Evolutionary conservation across 495 filamentous ascomycete genomes (phyloP).

Genomic region (Pseudoneurospora amorphoporcata): DNA sequence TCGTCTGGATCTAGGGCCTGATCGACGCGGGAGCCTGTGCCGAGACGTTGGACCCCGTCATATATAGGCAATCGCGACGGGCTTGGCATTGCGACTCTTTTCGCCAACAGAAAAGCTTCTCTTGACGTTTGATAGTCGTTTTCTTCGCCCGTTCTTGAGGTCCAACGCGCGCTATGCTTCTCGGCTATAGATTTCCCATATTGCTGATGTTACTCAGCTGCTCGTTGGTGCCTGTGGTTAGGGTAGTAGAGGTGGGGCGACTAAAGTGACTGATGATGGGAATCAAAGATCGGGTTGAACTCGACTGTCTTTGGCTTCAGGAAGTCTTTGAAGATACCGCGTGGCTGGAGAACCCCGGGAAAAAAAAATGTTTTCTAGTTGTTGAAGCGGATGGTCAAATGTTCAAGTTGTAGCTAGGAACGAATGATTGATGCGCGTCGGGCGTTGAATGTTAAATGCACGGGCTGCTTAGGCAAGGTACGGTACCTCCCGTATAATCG

Average conservation of each 20-base stretch:
- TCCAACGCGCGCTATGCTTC: neutral
- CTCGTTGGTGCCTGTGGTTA: neutral
- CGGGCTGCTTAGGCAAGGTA: neutral
- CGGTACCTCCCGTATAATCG: neutral
- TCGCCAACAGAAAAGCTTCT: neutral
- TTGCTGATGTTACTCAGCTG: neutral
- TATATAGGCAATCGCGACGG: neutral
- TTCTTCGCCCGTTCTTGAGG: neutral
- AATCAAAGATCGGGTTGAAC: neutral
- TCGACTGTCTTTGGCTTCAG: neutral
- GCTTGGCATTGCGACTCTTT: neutral
- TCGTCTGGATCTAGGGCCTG: neutral
- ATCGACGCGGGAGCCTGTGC: neutral
- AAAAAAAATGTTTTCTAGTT: neutral
- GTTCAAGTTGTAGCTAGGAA: neutral
- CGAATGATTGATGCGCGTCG: neutral
- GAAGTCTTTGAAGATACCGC: neutral
- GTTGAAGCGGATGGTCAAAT: neutral
- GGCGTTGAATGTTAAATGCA: neutral
- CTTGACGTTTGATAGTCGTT: neutral
- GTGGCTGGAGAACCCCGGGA: neutral
- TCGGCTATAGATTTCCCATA: neutral
- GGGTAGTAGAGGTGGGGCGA: neutral
- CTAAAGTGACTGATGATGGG: neutral
- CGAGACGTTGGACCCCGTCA: neutral